Evolutionary conservation across 176 grass and related monocot genomes (phyloP).

Genomic region (Echinochloa phyllopogon): DNA sequence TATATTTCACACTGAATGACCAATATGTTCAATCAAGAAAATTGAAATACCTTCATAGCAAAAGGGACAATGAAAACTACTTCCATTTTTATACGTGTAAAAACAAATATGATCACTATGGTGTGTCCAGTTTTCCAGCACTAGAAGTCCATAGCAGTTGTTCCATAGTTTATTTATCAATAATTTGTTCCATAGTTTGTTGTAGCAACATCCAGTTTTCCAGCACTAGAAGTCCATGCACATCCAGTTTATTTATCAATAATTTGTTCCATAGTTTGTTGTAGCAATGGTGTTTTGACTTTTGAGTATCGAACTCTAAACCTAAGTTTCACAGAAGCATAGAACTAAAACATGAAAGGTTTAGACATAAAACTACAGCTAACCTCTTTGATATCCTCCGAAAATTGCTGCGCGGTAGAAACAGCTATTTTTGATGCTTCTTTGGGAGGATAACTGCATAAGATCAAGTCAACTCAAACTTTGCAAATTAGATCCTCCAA

Average conservation of each 20-base stretch:
- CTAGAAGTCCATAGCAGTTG: neutral
- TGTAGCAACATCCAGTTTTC: neutral
- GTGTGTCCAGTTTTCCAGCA: neutral
- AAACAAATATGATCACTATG: neutral
- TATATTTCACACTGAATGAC: neutral
- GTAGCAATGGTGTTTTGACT: neutral
- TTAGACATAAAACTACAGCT: neutral
- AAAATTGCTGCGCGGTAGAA: constrained; percentile 69
- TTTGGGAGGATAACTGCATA: constrained; percentile 71
- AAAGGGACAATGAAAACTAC: neutral
- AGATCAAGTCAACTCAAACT: constrained; percentile 31
- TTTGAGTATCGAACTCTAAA: constrained; percentile 2
- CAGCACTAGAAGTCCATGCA: neutral
- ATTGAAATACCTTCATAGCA: neutral
- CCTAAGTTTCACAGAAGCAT: neutral
- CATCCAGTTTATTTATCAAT: too few relatives aligned
- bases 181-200: too few relatives aligned
- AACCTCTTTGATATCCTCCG: constrained; percentile 81
- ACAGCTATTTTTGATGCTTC: constrained; percentile 87
- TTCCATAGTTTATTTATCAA: neutral
- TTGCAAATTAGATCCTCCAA: constrained; percentile 4
- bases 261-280: constrained; percentile 1
- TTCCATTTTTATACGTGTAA: neutral
- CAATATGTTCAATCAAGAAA: constrained; percentile 29
- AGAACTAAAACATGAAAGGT: neutral